Evolutionary conservation across 1,139 yeast genomes (phyloP), one percentile per base, ranked within the genome.

Genomic region (Magnusiomyces magnusii): DNA sequence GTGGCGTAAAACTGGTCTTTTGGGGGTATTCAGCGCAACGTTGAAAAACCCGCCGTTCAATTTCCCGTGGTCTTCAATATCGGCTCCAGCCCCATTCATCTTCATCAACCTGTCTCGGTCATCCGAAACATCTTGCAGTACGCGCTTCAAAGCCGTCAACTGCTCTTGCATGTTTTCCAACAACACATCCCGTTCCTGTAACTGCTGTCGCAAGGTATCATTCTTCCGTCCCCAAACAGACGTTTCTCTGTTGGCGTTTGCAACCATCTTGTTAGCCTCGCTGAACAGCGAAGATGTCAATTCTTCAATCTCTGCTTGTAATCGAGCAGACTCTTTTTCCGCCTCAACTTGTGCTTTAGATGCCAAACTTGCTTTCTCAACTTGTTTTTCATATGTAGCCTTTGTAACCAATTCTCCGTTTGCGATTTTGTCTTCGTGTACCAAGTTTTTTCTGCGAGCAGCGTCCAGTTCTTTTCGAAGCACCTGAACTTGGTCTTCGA

Each of bases 191-290:
- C 86, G 86, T 68, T 91, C 97, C 47, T 78, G 81, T 54, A 91
- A 70, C 62, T 87, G 90, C 61, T 82, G 86, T 47, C 80, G 74
- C 55, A 92, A 74, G 66, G 82, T 84, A 57, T 78, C 74, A 66
- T 84, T 85, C 53, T 71, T 66, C 47, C 68, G 64, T 57, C 71
- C 73, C 61, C 69, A 67, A 27, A 70, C 73, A 28, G 74, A 72
- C 5, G 75, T 73, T 57, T 73, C 76, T 13, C 71, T 67, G 54
- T 84, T 79, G 0, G 90, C 91, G 61, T 79, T 77, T 62, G 84
- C 80, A n/a, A 86, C 92, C 85, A 85, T 84, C 57, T 77, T 75
- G 69, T 86, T 86, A 55, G 92, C 92, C 68, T 86, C 88, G 64
- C 80, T 84, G 69, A 86, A 86, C 60, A 86, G 74, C 15, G 85